Evolutionary conservation across 441 rosid genomes (phyloP).

Genomic region (Omphalea diandra): DNA sequence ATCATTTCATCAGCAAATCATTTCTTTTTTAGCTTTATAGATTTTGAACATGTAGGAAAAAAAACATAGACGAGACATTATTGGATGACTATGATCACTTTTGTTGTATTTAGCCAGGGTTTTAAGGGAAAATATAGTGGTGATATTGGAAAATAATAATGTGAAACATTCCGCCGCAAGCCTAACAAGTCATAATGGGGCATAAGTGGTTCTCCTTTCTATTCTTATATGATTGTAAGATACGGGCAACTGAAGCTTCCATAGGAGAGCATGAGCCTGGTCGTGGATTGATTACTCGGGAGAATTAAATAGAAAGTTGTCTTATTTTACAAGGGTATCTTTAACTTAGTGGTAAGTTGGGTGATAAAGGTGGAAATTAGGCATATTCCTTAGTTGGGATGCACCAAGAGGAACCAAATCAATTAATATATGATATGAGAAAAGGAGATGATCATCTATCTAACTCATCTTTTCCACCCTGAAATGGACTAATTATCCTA

Average conservation of each 20-base stretch:
- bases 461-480: neutral
- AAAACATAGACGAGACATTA: neutral
- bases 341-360: constrained; percentile 1
- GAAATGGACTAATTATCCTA: neutral
- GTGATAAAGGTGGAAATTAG: neutral
- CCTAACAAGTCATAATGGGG: neutral
- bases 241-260: neutral
- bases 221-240: neutral
- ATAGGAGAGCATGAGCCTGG: neutral
- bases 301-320: neutral
- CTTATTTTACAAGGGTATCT: constrained; percentile 5
- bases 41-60: neutral
- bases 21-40: neutral
- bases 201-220: neutral
- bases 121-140: too few species aligned
- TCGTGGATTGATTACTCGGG: constrained; percentile 14
- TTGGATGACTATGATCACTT: neutral
- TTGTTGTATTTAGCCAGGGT: neutral
- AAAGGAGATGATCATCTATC: neutral
- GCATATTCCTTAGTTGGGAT: neutral
- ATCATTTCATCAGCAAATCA: neutral
- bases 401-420: neutral
- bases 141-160: neutral
- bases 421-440: neutral
- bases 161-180: neutral